These are phyloP conservation scores for Mycosphaerella sp. DNA, from an alignment of 2,329 filamentous ascomycete species.

Conservation along the genomic window DNA sequence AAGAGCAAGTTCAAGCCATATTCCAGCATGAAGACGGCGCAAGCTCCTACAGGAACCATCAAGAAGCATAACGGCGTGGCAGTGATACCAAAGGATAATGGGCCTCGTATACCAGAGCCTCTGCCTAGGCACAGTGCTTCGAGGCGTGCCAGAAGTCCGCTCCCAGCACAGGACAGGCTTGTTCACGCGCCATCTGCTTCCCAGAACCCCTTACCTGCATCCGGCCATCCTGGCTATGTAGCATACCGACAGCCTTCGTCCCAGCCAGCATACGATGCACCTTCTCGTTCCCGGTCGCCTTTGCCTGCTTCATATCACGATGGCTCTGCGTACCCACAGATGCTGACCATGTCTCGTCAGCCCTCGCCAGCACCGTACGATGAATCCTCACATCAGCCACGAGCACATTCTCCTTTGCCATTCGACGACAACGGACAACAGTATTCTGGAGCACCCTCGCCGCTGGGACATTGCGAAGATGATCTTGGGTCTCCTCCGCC, in stretches of 20 bases:
- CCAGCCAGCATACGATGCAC: conserved; percentile 24
- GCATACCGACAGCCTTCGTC: conserved; percentile 27
- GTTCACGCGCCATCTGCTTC: conserved; percentile 34
- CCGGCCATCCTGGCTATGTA: conserved; percentile 28
- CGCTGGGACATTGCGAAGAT: conserved; percentile 27
- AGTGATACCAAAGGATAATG: conserved; percentile 23
- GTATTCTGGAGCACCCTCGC: conserved; percentile 17
- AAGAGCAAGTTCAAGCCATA: conserved; percentile 43
- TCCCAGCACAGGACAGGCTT: conserved; percentile 19
- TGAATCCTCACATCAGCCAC: conserved; percentile 19
- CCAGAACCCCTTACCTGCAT: conserved; percentile 35
- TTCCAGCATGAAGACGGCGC: conserved; percentile 47
- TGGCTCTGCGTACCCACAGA: conserved; percentile 32
- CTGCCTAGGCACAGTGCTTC: conserved; percentile 26
- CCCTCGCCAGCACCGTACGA: conserved; percentile 30
- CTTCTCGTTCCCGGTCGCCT: conserved; percentile 40
- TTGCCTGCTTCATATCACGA: conserved; percentile 34
- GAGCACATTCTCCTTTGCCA: conserved; percentile 19
- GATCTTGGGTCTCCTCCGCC: conserved; percentile 63
- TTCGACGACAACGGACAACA: conserved; percentile 25
- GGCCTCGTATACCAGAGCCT: conserved; percentile 31
- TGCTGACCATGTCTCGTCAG: conserved; percentile 24
- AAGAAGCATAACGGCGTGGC: conserved; percentile 23
- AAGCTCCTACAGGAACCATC: conserved; percentile 32
- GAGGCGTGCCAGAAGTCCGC: conserved; percentile 24